These are phyloP conservation scores for Aureobasidium leucospermi DNA, from an alignment of 2,329 filamentous ascomycete species.

Conservation along the genomic window DNA sequence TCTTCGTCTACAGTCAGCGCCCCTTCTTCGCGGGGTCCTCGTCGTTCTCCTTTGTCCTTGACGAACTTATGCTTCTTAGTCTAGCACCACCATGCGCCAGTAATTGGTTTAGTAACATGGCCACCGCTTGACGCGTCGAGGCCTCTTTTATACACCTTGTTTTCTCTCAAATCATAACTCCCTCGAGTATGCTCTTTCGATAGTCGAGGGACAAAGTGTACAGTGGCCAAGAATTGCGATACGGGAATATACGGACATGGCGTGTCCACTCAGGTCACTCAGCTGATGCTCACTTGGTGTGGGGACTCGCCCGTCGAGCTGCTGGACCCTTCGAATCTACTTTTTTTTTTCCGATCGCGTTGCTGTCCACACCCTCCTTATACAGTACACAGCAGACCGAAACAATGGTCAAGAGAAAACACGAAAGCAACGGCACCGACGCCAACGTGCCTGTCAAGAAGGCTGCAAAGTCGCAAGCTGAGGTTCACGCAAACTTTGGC, in stretches of 20 bases:
- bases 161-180: not conserved
- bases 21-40: not conserved
- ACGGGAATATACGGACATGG: not conserved
- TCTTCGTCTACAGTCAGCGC: not conserved
- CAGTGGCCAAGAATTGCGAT: not conserved
- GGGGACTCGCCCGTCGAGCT: not conserved
- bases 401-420: slow-evolving; percentile 34
- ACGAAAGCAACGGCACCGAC: slow-evolving; percentile 22
- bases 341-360: not conserved
- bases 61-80: slow-evolving; percentile 11
- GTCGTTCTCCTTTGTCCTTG: slow-evolving; percentile 6
- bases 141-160: not conserved
- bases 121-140: slow-evolving; percentile 8
- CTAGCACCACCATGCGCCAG: not conserved
- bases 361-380: not conserved
- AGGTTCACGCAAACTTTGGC: slow-evolving; percentile 53
- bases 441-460: slow-evolving; percentile 33
- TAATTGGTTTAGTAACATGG: not conserved
- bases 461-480: slow-evolving; percentile 13
- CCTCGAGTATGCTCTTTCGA: not conserved
- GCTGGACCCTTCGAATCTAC: slow-evolving; percentile 2
- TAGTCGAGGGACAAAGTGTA: not conserved
- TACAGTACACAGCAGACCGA: not conserved
- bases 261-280: slow-evolving; percentile 9
- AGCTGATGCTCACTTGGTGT: not conserved